Base-by-base conservation (phyloP, 1,284 basidiomycete species). In the Fistulinella cinereoalba region DNA sequence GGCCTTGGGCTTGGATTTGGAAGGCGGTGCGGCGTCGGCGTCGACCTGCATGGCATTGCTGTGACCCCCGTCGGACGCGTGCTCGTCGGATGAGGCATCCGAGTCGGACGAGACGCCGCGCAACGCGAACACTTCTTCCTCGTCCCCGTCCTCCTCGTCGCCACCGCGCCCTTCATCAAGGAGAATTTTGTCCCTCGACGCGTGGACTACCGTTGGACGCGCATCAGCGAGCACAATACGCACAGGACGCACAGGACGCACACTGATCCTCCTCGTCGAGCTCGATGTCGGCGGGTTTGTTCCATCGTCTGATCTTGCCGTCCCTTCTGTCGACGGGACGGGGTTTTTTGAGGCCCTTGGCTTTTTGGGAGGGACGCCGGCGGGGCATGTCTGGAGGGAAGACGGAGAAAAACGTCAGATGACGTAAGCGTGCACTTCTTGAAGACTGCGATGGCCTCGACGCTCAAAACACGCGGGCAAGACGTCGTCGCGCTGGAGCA, bases 261-360 rank as follows among this genome's bases (percentile, higher is more conserved):
- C 86, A 89, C 58, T 84, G 73, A 58, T 90, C 87, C 60, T 88
- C 84, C 56, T 81, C 83, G 56, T 90, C 86, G 51, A 85, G 61
- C 15, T 82, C 84, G 45, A 90, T 79, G 56, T 90, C 87, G 3
- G 73, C 71, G 19, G 66, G 57, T 15, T 69, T 80, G 47, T 86
- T 74, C 86, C 86, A 88, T 61, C 77, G 77, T 47, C 74, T 77
- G 19, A 85, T 60, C 52, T 68, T 79, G 24, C 71, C 65, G 28
- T 80, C 77, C 22, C 67, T 72, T 41, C 73, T 74, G 54, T 79
- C 70, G 4, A 78, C 57, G 10, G 72, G 66, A n/a, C 77, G 75
- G 1, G 76, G 68, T 29, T 62, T 64, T 27, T 54, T 42, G n/a
- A 18, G 51, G 1, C 45, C 25, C 37, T 51, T 56, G 18, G 46